Evolutionary conservation across 257 asterid genomes (phyloP).

Genomic region (Gardenia jasminoides): DNA sequence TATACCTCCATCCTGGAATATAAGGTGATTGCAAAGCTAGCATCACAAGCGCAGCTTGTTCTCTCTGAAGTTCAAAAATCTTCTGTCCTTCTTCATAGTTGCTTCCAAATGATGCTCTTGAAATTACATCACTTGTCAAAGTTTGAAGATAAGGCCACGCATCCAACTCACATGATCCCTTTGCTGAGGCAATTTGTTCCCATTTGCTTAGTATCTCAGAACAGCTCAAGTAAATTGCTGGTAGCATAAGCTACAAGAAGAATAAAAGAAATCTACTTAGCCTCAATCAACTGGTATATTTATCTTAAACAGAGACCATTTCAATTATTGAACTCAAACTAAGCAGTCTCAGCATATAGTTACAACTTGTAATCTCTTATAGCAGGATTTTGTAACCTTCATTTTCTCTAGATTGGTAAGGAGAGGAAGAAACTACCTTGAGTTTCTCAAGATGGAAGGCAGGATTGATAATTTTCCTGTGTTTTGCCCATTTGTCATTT

Average conservation of each 20-base stretch:
- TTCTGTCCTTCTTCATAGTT: slow-evolving; percentile 57
- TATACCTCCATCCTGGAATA: slow-evolving; percentile 48
- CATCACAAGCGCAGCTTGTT: slow-evolving; percentile 26
- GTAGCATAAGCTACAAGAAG: slow-evolving; percentile 38
- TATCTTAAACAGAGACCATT: too few species aligned
- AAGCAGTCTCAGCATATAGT: too few species aligned
- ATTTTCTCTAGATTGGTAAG: too few species aligned
- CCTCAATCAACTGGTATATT: too few species aligned
- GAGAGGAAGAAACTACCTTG: slow-evolving; percentile 36
- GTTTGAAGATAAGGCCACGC: slow-evolving; percentile 54
- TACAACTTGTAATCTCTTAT: too few species aligned
- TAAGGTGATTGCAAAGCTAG: slow-evolving; percentile 20
- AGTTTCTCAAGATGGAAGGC: slow-evolving; percentile 47
- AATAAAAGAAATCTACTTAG: too few species aligned
- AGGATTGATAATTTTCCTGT: slow-evolving; percentile 44
- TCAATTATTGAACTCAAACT: too few species aligned
- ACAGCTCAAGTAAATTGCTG: slow-evolving; percentile 49
- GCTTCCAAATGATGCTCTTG: slow-evolving; percentile 62
- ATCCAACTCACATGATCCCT: slow-evolving; percentile 47
- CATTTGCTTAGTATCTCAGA: slow-evolving; percentile 57
- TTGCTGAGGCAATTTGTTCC: slow-evolving; percentile 10
- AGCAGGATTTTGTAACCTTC: too few species aligned
- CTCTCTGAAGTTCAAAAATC: slow-evolving; percentile 58
- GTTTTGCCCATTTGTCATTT: slow-evolving; percentile 62
- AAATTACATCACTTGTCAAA: slow-evolving; percentile 54